Evolutionary conservation across 192 early-diverging fungal species (phyloP).

Genomic region (Linnemannia schmuckeri): DNA sequence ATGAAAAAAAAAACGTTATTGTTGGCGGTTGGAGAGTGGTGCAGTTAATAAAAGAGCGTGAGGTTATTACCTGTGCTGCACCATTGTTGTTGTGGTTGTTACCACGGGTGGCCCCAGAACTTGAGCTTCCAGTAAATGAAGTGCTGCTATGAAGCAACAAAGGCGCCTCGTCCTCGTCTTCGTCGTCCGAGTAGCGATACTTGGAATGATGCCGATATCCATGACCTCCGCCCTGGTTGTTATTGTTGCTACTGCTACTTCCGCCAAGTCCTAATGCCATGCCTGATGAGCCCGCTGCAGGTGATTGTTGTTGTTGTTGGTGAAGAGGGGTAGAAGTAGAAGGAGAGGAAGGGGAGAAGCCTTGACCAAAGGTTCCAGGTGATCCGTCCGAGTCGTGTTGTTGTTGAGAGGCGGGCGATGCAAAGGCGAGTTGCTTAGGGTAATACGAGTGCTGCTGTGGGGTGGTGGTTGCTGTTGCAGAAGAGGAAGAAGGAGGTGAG

Average conservation of each 20-base stretch:
- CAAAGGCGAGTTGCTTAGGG: slow-evolving; percentile 38
- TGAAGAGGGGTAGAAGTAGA: not conserved
- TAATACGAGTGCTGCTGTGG: slow-evolving; percentile 9
- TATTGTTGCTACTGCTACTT: slow-evolving; percentile 8
- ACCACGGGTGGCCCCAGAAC: slow-evolving; percentile 27
- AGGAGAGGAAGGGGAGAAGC: slow-evolving; percentile 25
- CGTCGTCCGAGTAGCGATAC: slow-evolving; percentile 46
- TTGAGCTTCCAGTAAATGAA: slow-evolving; percentile 35
- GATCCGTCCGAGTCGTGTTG: slow-evolving; percentile 12
- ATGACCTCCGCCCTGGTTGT: slow-evolving; percentile 7
- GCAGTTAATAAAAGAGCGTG: not conserved
- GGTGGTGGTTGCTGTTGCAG: slow-evolving; percentile 2
- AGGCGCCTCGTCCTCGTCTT: slow-evolving; percentile 44
- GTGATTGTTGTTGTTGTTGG: not conserved
- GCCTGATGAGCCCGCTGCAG: not conserved
- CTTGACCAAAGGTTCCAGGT: slow-evolving; percentile 18
- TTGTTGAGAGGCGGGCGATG: slow-evolving; percentile 11
- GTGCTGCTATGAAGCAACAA: slow-evolving; percentile 47
- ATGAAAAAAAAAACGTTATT: not conserved
- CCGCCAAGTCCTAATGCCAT: slow-evolving; percentile 33
- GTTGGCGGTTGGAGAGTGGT: not conserved
- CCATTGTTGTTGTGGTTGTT: slow-evolving; percentile 15
- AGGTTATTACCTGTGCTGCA: not conserved
- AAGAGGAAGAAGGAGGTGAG: slow-evolving; percentile 13
- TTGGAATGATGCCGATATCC: slow-evolving; percentile 48